A percentile compares a stretch with the other conserved stretches of the same genome.
Conservation (phyloP, 805 yeast genomes). For the Myxozyma melibiosi region DNA sequence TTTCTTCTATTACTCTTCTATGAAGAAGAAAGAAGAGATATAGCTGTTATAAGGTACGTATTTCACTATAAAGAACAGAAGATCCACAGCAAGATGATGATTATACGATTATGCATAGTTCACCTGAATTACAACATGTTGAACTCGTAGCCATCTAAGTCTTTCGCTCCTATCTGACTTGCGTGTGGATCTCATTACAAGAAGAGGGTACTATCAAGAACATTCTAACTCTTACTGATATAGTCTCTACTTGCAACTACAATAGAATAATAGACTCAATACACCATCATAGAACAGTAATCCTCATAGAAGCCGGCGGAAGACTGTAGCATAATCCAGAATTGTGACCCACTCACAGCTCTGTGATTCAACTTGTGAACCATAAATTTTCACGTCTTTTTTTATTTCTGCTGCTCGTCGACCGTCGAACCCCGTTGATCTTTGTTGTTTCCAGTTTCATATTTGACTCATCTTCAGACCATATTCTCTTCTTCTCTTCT, state of each 20-base stretch:
- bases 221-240: too few relatives aligned
- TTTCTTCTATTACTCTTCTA: too few relatives aligned
- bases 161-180: slow-evolving; percentile 32
- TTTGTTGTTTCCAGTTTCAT: neutral
- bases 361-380: too few relatives aligned
- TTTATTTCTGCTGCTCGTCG: neutral
- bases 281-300: too few relatives aligned
- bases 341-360: neutral
- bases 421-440: neutral
- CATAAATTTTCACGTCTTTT: too few relatives aligned
- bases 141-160: slow-evolving; percentile 24
- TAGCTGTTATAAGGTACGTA: neutral
- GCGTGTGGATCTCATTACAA: neutral
- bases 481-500: neutral
- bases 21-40: too few relatives aligned
- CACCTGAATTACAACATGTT: slow-evolving; percentile 27
- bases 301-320: slow-evolving; percentile 10
- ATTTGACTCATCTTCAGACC: neutral
- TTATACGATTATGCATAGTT: slow-evolving; percentile 22
- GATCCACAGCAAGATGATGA: slow-evolving; percentile 12
- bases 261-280: too few relatives aligned
- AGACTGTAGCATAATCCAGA: neutral
- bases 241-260: too few relatives aligned
- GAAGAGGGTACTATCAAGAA: neutral
- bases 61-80: neutral